These are phyloP conservation scores for Quercus glauca DNA, from an alignment of 306 rosid genomes.

Conservation along the genomic window DNA sequence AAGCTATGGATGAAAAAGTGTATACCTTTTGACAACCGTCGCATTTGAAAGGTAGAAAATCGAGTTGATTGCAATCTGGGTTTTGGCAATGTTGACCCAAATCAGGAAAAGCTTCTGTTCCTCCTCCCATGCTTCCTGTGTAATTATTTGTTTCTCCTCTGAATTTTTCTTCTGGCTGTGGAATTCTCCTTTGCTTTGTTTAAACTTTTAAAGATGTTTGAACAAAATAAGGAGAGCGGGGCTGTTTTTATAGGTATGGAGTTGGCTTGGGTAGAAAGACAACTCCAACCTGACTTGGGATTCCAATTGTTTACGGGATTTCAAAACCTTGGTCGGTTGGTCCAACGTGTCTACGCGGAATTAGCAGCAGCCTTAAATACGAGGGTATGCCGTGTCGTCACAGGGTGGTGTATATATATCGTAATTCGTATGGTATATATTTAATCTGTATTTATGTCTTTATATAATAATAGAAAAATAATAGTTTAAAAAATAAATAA, in stretches of 20 bases:
- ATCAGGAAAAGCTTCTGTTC: constrained; percentile 93
- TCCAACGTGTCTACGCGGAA: not conserved
- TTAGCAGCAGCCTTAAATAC: not conserved
- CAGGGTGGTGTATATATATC: no score
- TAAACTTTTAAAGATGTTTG: not conserved
- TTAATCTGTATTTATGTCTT: no score
- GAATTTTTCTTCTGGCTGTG: not conserved
- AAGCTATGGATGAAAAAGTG: not conserved
- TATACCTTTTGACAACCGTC: constrained; percentile 56
- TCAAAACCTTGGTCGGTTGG: no score
- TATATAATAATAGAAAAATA: no score
- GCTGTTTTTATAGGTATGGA: constrained; percentile 28
- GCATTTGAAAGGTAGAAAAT: constrained; percentile 88
- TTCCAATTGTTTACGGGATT: not conserved
- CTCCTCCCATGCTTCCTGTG: constrained; percentile 56
- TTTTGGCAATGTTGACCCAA: constrained; percentile 81
- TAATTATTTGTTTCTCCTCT: not conserved
- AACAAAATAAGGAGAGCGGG: not conserved
- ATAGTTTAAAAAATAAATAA: no score
- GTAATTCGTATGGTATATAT: no score
- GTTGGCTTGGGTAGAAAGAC: constrained; percentile 31
- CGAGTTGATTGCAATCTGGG: constrained; percentile 68
- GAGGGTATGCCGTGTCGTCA: not conserved
- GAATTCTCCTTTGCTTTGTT: not conserved
- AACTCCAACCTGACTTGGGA: not conserved